phyloP scores from a whole-genome alignment of 306 rosid genomes.

The Psophocarpus tetragonolobus region DNA sequence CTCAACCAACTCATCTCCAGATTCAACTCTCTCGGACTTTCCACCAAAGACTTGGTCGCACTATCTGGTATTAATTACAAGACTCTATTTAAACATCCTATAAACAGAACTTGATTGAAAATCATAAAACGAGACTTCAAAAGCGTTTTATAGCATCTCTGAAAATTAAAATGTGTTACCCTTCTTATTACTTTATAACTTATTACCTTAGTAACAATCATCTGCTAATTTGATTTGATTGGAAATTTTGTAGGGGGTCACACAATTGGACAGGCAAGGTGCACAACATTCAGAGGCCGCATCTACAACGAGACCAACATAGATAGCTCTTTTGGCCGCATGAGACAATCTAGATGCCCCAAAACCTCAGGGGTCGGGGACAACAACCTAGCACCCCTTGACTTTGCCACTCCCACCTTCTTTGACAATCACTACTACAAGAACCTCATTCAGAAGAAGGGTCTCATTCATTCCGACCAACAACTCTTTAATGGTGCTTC shows the following conservation, averaged over 20 bases:
- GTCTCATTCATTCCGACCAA: slow-evolving; percentile 90
- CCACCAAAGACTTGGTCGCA: slow-evolving; percentile 78
- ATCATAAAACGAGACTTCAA: background rate
- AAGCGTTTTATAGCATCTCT: background rate
- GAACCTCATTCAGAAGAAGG: slow-evolving; percentile 62
- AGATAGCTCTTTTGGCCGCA: slow-evolving; percentile 48
- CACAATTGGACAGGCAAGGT: slow-evolving; percentile 89
- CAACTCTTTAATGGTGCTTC: slow-evolving; percentile 74
- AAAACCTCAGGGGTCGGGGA: slow-evolving; percentile 66
- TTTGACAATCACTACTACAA: slow-evolving; percentile 79
- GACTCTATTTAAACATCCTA: background rate
- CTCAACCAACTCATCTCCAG: slow-evolving; percentile 63
- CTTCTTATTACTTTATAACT: background rate
- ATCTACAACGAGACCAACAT: slow-evolving; percentile 73
- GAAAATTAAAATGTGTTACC: background rate
- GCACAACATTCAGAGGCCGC: slow-evolving; percentile 58
- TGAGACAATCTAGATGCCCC: slow-evolving; percentile 65
- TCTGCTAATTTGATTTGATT: background rate
- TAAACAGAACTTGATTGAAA: background rate
- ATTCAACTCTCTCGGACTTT: slow-evolving; percentile 67
- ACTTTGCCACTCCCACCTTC: slow-evolving; percentile 51
- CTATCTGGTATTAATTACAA: slow-evolving; percentile 48
- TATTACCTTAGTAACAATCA: background rate
- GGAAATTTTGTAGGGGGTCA: slow-evolving; percentile 55
- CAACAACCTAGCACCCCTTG: slow-evolving; percentile 85